These are phyloP conservation scores for Candida smagusa DNA, from an alignment of 1,139 yeast genomes.

Conservation along the genomic window DNA sequence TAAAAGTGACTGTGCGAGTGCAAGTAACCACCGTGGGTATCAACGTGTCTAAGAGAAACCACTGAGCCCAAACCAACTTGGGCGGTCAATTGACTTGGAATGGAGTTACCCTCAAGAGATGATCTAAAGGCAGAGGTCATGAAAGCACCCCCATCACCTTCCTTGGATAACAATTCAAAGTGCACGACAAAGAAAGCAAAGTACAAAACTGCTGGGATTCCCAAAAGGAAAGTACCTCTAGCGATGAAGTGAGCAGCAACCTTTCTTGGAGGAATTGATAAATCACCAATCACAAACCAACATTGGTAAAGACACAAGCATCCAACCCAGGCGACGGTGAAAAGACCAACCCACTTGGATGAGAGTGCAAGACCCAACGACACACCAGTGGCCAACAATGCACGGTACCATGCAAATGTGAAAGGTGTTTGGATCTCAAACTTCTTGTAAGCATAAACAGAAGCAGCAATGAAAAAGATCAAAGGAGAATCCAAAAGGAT, in stretches of 20 bases:
- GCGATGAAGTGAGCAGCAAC: conserved; percentile 51
- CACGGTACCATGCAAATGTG: conserved; percentile 63
- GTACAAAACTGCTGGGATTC: conserved; percentile 69
- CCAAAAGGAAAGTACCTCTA: conserved; percentile 62
- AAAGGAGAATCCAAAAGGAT: conserved; percentile 90
- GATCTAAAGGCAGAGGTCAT: conserved; percentile 89
- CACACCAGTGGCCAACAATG: conserved; percentile 71
- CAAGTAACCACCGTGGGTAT: conserved; percentile 90
- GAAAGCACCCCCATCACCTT: conserved; percentile 88
- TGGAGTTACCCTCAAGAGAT: conserved; percentile 62
- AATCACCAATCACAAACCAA: conserved; percentile 89
- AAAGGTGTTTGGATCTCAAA: conserved; percentile 81
- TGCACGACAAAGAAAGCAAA: conserved; percentile 74
- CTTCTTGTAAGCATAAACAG: conserved; percentile 76
- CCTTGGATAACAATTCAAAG: conserved; percentile 61
- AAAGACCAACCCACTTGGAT: conserved; percentile 96
- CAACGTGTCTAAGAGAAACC: conserved; percentile 74
- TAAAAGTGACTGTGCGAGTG: conserved; percentile 88
- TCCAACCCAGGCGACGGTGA: conserved; percentile 94
- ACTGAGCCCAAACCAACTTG: conserved; percentile 86
- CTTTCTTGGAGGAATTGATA: conserved; percentile 52
- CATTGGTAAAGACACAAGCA: conserved; percentile 66
- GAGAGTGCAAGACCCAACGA: conserved; percentile 85
- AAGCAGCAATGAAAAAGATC: conserved; percentile 83
- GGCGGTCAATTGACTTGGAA: conserved; percentile 70